Evolutionary conservation across 805 yeast genomes (phyloP).

Genomic region (Metschnikowia noctiluminum): DNA sequence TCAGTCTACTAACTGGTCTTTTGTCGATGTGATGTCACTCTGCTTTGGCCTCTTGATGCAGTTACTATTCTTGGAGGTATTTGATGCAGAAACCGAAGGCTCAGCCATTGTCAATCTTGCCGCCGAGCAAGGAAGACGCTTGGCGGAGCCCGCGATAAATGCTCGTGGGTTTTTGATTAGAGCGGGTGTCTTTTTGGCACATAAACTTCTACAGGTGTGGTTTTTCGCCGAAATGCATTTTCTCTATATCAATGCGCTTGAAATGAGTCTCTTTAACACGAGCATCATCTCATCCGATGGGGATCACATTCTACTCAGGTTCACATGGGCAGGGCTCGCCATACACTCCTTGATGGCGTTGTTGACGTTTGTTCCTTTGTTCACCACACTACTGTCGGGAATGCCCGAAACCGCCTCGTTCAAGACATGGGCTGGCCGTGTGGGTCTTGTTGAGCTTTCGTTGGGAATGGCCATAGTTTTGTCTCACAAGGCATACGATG

Average conservation of each 20-base stretch:
- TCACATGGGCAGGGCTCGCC: slow-evolving; percentile 12
- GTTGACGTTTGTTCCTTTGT: slow-evolving; percentile 12
- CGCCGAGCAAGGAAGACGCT: slow-evolving; percentile 7
- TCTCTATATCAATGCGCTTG: slow-evolving; percentile 4
- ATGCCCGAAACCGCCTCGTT: background rate
- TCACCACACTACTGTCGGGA: background rate
- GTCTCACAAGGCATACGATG: background rate
- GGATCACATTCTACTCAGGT: background rate
- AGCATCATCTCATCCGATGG: background rate
- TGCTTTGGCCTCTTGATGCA: slow-evolving; percentile 10
- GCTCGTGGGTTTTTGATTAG: background rate
- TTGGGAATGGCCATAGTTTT: background rate
- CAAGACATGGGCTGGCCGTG: background rate
- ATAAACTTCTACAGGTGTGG: background rate
- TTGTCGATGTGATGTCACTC: slow-evolving; percentile 8
- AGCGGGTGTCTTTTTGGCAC: background rate
- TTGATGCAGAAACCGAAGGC: slow-evolving; percentile 4
- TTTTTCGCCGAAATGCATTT: slow-evolving; percentile 2
- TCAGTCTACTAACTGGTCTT: slow-evolving; percentile 4
- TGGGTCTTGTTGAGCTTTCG: background rate
- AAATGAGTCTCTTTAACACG: slow-evolving; percentile 8
- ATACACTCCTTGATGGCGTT: slow-evolving; percentile 9
- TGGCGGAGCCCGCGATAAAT: background rate
- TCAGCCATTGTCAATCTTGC: slow-evolving; percentile 7
- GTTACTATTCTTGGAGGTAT: background rate